Conservation (phyloP, 2,329 filamentous ascomycete species). For the Pseudocercospora macadamiae region DNA sequence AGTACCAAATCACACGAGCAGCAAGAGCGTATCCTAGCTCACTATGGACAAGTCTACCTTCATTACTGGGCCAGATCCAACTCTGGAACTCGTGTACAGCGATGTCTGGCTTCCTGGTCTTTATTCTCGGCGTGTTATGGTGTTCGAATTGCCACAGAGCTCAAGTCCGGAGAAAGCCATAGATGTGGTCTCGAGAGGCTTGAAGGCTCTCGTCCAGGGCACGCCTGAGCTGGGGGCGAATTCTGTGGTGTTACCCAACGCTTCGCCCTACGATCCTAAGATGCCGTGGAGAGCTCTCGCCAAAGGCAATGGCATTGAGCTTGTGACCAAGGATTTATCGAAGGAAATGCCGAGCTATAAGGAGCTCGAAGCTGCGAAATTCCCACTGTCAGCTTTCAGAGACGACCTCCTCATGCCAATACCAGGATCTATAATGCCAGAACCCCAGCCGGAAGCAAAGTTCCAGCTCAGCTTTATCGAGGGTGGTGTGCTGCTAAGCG, state of each 20-base stretch:
- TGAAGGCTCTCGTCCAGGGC: conserved; percentile 26
- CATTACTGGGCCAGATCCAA: conserved; percentile 23
- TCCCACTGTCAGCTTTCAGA: conserved; percentile 26
- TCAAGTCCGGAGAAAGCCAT: conserved; percentile 23
- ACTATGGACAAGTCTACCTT: conserved; percentile 21
- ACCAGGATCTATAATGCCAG: conserved; percentile 21
- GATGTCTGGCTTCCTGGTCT: conserved; percentile 29
- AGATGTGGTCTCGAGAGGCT: conserved; percentile 16
- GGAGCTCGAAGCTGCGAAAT: conserved; percentile 19
- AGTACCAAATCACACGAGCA: too few relatives aligned
- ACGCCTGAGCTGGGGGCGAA: conserved; percentile 27
- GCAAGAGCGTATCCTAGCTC: too few relatives aligned
- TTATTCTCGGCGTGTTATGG: conserved; percentile 25
- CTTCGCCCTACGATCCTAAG: conserved; percentile 18
- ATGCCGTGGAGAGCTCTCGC: conserved; percentile 24
- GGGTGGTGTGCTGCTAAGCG: conserved; percentile 25
- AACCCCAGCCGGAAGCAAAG: conserved; percentile 22
- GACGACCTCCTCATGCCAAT: conserved; percentile 26
- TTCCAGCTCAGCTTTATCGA: conserved; percentile 27
- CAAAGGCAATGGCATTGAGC: conserved; percentile 20
- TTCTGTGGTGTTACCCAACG: conserved; percentile 17
- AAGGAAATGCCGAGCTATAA: conserved; percentile 17
- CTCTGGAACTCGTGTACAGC: conserved; percentile 24
- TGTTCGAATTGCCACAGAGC: conserved; percentile 20
- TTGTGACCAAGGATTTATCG: conserved; percentile 23